Conservation (phyloP, 2,329 filamentous ascomycete species). For the Fusarium staphyleae region DNA sequence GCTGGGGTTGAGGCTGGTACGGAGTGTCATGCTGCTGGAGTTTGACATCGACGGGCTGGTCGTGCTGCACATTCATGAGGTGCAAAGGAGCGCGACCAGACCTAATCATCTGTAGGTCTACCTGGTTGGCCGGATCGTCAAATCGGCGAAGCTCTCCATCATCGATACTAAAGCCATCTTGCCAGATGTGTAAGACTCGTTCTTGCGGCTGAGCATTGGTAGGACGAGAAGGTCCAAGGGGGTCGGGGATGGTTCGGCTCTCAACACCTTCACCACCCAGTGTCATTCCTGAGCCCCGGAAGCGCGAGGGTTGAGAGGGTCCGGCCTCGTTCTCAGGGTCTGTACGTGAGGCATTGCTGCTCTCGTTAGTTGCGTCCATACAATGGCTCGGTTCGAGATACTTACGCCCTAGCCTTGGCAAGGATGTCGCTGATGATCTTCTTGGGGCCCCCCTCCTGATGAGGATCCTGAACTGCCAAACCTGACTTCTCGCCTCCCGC, state of each 20-base stretch:
- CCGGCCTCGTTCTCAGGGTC: slow-evolving; percentile 59
- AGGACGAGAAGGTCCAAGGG: slow-evolving; percentile 47
- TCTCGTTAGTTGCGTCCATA: slow-evolving; percentile 12
- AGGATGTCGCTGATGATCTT: slow-evolving; percentile 69
- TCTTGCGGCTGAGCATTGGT: slow-evolving; percentile 60
- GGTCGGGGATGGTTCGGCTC: slow-evolving; percentile 72
- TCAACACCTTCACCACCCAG: slow-evolving; percentile 79
- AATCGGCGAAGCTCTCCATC: slow-evolving; percentile 80
- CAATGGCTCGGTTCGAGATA: background rate
- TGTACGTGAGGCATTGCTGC: slow-evolving; percentile 67
- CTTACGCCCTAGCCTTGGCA: slow-evolving; percentile 68
- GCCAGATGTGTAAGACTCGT: slow-evolving; percentile 80
- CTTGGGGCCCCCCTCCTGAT: slow-evolving; percentile 56
- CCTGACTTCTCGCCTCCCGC: slow-evolving; percentile 87
- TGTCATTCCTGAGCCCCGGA: slow-evolving; percentile 76
- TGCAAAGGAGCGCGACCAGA: slow-evolving; percentile 78
- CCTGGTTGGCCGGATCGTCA: slow-evolving; percentile 77
- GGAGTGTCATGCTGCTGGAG: slow-evolving; percentile 76
- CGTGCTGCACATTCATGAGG: slow-evolving; percentile 76
- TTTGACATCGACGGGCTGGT: slow-evolving; percentile 81
- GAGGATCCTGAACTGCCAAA: slow-evolving; percentile 70
- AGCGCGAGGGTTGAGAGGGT: slow-evolving; percentile 60
- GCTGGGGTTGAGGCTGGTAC: slow-evolving; percentile 74
- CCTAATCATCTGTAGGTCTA: slow-evolving; percentile 77
- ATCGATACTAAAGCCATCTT: slow-evolving; percentile 84